phyloP scores from a whole-genome alignment of 768 basidiomycete species.

The Psilocybe subaeruginosa region DNA sequence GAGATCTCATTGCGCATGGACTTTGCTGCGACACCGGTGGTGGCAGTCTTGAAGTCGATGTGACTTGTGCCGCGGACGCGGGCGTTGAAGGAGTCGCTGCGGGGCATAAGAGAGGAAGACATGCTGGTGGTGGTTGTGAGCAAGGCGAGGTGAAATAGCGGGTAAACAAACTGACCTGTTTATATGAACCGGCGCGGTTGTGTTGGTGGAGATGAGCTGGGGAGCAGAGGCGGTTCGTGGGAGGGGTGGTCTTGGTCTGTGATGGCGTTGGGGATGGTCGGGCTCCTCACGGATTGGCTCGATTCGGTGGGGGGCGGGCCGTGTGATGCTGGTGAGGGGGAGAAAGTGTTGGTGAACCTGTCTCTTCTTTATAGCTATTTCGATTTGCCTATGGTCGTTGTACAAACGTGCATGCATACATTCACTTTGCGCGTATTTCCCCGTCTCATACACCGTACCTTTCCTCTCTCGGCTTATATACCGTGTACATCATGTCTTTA shows the following conservation, averaged over 20 bases:
- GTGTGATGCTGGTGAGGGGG: conserved; percentile 7
- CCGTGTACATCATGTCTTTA: conserved; percentile 22
- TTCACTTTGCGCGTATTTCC: conserved; percentile 14
- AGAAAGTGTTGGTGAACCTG: conserved; percentile 3
- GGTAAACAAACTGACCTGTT: conserved; percentile 44
- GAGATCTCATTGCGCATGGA: conserved; percentile 98
- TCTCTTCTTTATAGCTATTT: conserved; percentile 22
- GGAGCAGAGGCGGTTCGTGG: conserved; percentile 54
- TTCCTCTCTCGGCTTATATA: conserved; percentile 43
- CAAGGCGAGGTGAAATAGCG: conserved; percentile 18
- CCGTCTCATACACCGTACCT: conserved; percentile 13
- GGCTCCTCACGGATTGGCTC: conserved; percentile 55
- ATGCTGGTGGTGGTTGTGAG: conserved; percentile 32
- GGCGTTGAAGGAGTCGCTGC: conserved; percentile 68
- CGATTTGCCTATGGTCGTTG: conserved; percentile 21
- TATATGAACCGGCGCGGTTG: conserved; percentile 62
- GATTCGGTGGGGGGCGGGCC: conserved; percentile 13
- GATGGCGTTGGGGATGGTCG: conserved; percentile 62
- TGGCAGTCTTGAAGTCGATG: conserved; percentile 98
- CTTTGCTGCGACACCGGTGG: conserved; percentile 90
- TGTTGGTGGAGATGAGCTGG: conserved; percentile 66
- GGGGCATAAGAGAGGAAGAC: conserved; percentile 61
- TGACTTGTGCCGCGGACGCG: conserved; percentile 79
- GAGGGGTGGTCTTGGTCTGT: conserved; percentile 51
- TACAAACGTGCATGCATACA: conserved; percentile 51